These are phyloP conservation scores for Yarrowia sp. DNA, from an alignment of 805 yeast species.

Conservation along the genomic window DNA sequence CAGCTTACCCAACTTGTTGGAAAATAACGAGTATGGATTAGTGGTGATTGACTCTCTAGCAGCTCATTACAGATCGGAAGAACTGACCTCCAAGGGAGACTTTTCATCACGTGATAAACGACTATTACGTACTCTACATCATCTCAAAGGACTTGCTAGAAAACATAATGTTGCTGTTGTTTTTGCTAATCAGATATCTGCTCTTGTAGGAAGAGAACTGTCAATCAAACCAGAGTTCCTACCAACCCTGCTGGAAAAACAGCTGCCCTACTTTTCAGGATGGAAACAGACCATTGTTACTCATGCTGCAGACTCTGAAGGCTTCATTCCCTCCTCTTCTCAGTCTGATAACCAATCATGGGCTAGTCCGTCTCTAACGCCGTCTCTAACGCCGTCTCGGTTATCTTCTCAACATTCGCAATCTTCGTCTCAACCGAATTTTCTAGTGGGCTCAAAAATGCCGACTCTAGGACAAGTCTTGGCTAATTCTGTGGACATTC, in stretches of 20 bases:
- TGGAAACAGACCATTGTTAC: slow-evolving; percentile 47
- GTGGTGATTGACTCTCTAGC: slow-evolving; percentile 75
- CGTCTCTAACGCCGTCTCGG: not conserved
- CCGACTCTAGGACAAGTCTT: not conserved
- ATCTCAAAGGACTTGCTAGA: slow-evolving; percentile 50
- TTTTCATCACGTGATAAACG: not conserved
- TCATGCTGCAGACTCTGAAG: not conserved
- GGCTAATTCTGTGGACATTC: not conserved
- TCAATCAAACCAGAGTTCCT: slow-evolving; percentile 37
- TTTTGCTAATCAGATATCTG: slow-evolving; percentile 78
- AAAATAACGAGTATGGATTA: slow-evolving; percentile 47
- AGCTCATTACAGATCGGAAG: slow-evolving; percentile 69
- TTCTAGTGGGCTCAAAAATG: not conserved
- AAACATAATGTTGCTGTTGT: slow-evolving; percentile 57
- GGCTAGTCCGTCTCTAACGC: not conserved
- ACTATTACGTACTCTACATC: slow-evolving; percentile 43
- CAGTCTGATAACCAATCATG: not conserved
- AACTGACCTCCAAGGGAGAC: slow-evolving; percentile 1
- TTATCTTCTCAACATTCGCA: not conserved
- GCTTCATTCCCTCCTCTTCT: not conserved
- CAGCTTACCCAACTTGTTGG: slow-evolving; percentile 62
- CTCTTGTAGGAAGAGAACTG: slow-evolving; percentile 43
- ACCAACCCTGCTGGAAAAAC: slow-evolving; percentile 55
- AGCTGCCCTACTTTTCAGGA: slow-evolving; percentile 69
- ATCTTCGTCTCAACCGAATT: not conserved